Percentiles rank a stretch among this genome's conserved stretches.
Conservation (phyloP, 1,284 basidiomycete genomes). For the Fomes fomentarius region DNA sequence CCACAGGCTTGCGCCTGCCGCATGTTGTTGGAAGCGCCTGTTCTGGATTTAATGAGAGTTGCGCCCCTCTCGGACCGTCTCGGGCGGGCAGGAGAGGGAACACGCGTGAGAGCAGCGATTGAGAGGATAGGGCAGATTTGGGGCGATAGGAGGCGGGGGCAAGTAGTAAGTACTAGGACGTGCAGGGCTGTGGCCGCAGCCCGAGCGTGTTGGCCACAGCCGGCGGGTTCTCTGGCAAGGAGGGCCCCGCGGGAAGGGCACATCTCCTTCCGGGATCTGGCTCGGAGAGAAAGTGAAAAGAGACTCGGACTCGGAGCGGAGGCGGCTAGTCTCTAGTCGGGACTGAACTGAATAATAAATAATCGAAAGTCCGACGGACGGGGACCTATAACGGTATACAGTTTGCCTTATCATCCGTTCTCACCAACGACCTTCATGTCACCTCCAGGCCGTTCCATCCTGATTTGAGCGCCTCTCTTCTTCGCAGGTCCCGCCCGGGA, state of each 20-base stretch:
- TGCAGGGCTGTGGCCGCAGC: too few species aligned
- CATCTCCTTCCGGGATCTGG: neutral
- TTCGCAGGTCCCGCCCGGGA: constrained; percentile 23
- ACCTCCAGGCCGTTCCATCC: constrained; percentile 26
- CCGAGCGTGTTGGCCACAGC: neutral
- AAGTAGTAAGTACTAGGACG: too few species aligned
- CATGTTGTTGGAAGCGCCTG: neutral
- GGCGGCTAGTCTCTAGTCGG: neutral
- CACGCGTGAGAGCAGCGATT: constrained; percentile 16
- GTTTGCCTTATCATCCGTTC: constrained; percentile 34
- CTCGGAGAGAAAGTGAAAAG: constrained; percentile 2
- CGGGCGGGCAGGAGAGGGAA: constrained; percentile 1
- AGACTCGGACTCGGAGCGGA: neutral
- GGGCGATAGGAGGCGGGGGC: constrained; percentile 9
- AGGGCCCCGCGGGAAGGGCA: too few species aligned
- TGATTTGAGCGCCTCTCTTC: constrained; percentile 24
- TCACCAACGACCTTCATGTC: constrained; percentile 26
- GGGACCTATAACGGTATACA: constrained; percentile 35
- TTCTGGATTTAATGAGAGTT: constrained; percentile 3
- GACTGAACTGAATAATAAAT: constrained; percentile 7
- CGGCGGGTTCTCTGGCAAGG: neutral
- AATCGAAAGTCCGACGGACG: constrained; percentile 33
- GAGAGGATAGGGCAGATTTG: constrained; percentile 16
- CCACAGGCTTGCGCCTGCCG: neutral
- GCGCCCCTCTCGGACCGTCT: constrained; percentile 7